phyloP scores from a whole-genome alignment of 192 early-diverging fungal genomes.

The Entrophospora sp. region DNA sequence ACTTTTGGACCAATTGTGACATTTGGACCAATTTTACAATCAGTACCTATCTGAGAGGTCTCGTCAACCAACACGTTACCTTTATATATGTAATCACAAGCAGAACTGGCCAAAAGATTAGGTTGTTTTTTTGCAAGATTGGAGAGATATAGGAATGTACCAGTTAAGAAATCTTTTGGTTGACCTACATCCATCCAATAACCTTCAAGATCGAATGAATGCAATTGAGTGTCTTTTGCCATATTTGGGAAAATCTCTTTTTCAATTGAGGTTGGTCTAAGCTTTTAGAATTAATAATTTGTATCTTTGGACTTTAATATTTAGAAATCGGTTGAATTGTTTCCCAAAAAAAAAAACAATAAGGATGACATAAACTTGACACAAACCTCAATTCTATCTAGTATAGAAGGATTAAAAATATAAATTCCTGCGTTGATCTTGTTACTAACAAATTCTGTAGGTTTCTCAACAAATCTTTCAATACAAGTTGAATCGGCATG shows the following conservation, averaged over 20 bases:
- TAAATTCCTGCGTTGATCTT: conserved; percentile 99
- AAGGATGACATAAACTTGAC: no score
- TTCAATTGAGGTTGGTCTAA: conserved; percentile 96
- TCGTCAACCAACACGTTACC: conserved; percentile 91
- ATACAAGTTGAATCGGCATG: conserved; percentile 65
- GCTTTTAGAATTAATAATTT: no score
- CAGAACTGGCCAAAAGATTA: conserved; percentile 55
- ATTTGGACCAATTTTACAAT: conserved; percentile 96
- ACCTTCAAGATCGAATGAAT: conserved; percentile 87
- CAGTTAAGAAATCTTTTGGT: conserved; percentile 95
- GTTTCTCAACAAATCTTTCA: conserved; percentile 97
- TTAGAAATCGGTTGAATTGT: no score
- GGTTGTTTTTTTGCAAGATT: conserved; percentile 72
- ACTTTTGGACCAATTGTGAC: conserved; percentile 89
- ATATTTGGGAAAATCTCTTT: conserved; percentile 94
- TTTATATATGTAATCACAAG: conserved; percentile 56
- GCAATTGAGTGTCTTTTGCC: conserved; percentile 77
- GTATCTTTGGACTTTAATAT: no score
- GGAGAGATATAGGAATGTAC: conserved; percentile 85
- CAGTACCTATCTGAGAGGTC: conserved; percentile 83
- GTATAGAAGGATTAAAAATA: conserved; percentile 85
- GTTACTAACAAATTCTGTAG: conserved; percentile 86
- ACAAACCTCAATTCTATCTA: conserved; percentile 87
- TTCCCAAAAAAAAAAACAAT: no score
- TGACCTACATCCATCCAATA: conserved; percentile 99